A percentile compares a stretch with the other conserved stretches of the same genome.
These are phyloP conservation scores for Myxozyma monticola DNA, from an alignment of 805 yeast genomes.

Conservation along the genomic window DNA sequence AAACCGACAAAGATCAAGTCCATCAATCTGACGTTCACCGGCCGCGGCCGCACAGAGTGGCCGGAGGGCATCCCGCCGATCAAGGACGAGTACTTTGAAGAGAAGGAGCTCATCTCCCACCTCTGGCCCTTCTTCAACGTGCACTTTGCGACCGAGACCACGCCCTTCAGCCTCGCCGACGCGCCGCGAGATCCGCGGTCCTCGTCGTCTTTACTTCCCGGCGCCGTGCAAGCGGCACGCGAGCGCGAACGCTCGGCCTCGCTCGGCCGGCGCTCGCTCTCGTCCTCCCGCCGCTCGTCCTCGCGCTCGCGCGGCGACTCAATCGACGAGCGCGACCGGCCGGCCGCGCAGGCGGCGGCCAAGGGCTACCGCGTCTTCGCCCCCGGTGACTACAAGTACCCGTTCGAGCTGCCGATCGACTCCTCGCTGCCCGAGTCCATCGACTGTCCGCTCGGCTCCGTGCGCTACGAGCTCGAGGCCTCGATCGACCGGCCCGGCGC, in stretches of 20 bases:
- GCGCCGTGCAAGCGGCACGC: conserved; percentile 14
- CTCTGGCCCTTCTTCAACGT: conserved; percentile 84
- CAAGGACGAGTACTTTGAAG: conserved; percentile 63
- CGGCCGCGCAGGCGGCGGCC: conserved; percentile 8
- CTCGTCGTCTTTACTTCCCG: conserved; percentile 6
- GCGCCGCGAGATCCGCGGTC: conserved; percentile 35
- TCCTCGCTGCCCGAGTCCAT: conserved; percentile 80
- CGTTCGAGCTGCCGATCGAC: conserved; percentile 85
- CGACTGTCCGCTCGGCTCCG: conserved; percentile 77
- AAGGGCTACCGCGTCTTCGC: conserved; percentile 53
- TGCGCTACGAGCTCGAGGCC: conserved; percentile 68
- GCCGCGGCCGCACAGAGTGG: conserved; percentile 83
- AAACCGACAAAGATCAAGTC: conserved; percentile 72
- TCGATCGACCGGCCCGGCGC: conserved; percentile 76
- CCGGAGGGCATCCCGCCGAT: conserved; percentile 98
- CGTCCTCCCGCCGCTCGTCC: conserved; percentile 16
- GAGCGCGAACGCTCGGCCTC: conserved; percentile 22
- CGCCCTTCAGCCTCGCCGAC: conserved; percentile 46
- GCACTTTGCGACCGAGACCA: conserved; percentile 42
- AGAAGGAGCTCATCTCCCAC: conserved; percentile 67
- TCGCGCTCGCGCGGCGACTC: conserved; percentile 15
- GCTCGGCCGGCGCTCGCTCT: conserved; percentile 22
- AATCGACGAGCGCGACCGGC: conserved; percentile 13
- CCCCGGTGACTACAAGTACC: conserved; percentile 90
- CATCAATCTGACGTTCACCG: conserved; percentile 62